Percentiles rank a stretch among this genome's conserved stretches.
Conservation (phyloP, 2,329 filamentous ascomycete genomes). For the Xylogone sp. region DNA sequence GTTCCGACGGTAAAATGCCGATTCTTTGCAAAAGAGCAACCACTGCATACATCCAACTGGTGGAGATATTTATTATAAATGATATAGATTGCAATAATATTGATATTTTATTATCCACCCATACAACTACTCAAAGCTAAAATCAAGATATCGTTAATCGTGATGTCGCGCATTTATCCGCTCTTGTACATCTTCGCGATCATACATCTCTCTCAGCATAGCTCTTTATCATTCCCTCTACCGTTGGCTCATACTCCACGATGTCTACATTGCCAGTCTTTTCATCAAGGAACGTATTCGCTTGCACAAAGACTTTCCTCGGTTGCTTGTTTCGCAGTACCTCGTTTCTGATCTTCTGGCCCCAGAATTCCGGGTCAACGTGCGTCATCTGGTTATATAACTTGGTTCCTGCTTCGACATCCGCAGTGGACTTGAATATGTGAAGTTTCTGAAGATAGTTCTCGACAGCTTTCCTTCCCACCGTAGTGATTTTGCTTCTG, state of each 20-base stretch:
- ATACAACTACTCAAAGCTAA: too few relatives aligned
- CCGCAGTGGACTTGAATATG: slow-evolving; percentile 87
- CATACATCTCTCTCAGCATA: slow-evolving; percentile 57
- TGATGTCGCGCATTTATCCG: background rate
- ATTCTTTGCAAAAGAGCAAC: too few relatives aligned
- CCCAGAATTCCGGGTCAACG: slow-evolving; percentile 81
- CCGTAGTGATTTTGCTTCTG: slow-evolving; percentile 78
- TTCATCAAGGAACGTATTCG: slow-evolving; percentile 74
- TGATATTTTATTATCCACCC: too few relatives aligned
- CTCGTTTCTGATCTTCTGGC: slow-evolving; percentile 70
- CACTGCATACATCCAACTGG: too few relatives aligned
- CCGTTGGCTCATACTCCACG: slow-evolving; percentile 81
- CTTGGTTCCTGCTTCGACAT: slow-evolving; percentile 70
- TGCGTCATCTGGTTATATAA: slow-evolving; percentile 82
- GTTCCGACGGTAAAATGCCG: too few relatives aligned
- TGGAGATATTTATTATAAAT: too few relatives aligned
- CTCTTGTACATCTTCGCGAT: slow-evolving; percentile 1
- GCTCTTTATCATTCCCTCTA: slow-evolving; percentile 79
- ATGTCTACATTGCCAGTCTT: slow-evolving; percentile 67
- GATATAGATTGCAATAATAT: too few relatives aligned
- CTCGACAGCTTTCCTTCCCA: slow-evolving; percentile 77
- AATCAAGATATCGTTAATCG: background rate
- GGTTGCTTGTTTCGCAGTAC: slow-evolving; percentile 76
- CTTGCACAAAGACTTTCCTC: slow-evolving; percentile 90
- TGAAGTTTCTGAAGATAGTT: slow-evolving; percentile 88